These are phyloP conservation scores for Neurospora sp. DNA, from an alignment of 2,329 filamentous ascomycete species.

Conservation along the genomic window DNA sequence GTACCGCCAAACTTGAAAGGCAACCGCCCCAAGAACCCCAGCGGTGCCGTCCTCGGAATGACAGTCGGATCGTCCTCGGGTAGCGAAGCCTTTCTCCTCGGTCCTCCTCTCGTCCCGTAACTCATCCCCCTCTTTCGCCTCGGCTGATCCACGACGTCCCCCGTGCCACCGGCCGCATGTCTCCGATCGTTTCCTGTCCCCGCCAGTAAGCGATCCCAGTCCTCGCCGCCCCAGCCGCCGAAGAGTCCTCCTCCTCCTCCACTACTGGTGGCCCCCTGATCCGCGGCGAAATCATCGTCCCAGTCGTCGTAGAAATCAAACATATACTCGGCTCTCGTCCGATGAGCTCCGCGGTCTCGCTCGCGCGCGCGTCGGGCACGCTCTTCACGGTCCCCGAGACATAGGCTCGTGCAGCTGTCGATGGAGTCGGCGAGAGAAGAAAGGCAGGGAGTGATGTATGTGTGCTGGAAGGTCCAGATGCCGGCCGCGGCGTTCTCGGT, in stretches of 20 bases:
- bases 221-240: conserved; percentile 68
- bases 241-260: conserved; percentile 51
- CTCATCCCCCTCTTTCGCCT: conserved; percentile 74
- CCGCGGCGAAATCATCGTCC: conserved; percentile 47
- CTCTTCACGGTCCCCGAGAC: conserved; percentile 64
- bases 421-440: conserved; percentile 55
- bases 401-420: conserved; percentile 62
- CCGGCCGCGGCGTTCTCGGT: conserved; percentile 87
- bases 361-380: conserved; percentile 59
- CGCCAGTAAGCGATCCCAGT: conserved; percentile 74
- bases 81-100: conserved; percentile 34
- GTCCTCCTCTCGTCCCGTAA: conserved; percentile 57
- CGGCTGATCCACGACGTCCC: conserved; percentile 51
- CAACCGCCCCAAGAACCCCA: conserved; percentile 75
- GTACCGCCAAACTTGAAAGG: conserved; percentile 80
- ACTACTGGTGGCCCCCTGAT: conserved; percentile 25
- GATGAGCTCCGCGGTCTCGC: conserved; percentile 43
- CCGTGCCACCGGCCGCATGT: conserved; percentile 16
- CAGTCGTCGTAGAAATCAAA: conserved; percentile 99
- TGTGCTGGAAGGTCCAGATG: conserved; percentile 80
- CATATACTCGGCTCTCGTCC: conserved; percentile 61
- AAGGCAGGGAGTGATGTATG: conserved; percentile 77
- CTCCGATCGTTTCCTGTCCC: conserved; percentile 37
- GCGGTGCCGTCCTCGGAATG: conserved; percentile 77
- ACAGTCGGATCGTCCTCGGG: conserved; percentile 73